Base-by-base conservation (phyloP, 768 basidiomycete genomes). In the Suillus cothurnatus region DNA sequence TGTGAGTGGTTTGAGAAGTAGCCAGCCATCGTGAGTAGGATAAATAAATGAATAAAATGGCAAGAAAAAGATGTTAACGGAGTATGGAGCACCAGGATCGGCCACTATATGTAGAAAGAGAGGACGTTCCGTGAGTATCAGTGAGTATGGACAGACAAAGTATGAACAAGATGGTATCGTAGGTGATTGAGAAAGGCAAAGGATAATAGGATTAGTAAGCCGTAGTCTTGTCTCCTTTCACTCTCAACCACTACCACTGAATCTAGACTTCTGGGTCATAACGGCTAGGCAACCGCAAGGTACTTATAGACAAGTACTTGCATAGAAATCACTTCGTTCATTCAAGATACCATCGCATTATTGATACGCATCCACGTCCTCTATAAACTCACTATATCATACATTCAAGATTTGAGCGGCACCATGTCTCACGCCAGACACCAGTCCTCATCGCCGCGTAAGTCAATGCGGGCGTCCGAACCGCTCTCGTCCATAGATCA, bases 1-100 rank as follows among this genome's bases (percentile, higher is more conserved):
- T 87, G 83, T 57, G 91, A 90, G 74, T 92, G 90, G 79, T 93
- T 94, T 49, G 91, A 93, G 79, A 92, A 93, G 81, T 92, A 93
- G 77, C 84, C 86, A 74, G 87, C 84, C 88, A 88, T 88, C 66
- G 7, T 66, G 31, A 32, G 19, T 38, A 31, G 17, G 23, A 41
- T 26, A 60, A 61, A 74, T 77, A 66, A 66, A 66, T 52, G 28
- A 72, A 77, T 76, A 73, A 70, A 67, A 69, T 64, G 19, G 41
- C 28, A 21, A 28, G 5, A 17, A 59, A 39, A 58, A 41, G 39
- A 28, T 14, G 58, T 28, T 19, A 21, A 59, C 28, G 6, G 57
- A 41, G 14, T 57, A 38, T 26, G n/a, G 38, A 19, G 38, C 4
- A 39, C 17, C 6, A 6, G 39, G 38, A 59, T 41, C 39, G 19